These are phyloP conservation scores for Syzygium grande DNA, from an alignment of 345 rosid genomes.

Conservation along the genomic window DNA sequence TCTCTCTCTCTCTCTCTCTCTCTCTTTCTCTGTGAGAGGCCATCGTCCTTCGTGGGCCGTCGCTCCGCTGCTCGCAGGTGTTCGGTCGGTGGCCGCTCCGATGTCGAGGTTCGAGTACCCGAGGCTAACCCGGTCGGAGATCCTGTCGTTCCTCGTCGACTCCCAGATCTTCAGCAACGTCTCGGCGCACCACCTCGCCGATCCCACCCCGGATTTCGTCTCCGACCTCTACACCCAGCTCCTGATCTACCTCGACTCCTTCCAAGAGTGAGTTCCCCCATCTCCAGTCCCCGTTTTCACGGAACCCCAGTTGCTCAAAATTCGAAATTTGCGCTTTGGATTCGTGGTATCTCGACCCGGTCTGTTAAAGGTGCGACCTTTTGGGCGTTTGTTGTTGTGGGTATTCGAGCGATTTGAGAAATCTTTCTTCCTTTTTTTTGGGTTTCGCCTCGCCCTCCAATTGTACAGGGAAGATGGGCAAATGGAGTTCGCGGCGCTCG, in stretches of 20 bases:
- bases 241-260: slow-evolving; percentile 55
- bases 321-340: neutral
- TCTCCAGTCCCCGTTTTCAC: neutral
- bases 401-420: neutral
- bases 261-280: slow-evolving; percentile 38
- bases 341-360: neutral
- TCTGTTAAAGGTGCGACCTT: neutral
- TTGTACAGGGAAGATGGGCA: slow-evolving; percentile 71
- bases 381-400: neutral
- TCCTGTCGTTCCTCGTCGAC: slow-evolving; percentile 44
- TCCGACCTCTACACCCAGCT: slow-evolving; percentile 57
- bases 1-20: neutral
- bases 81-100: neutral
- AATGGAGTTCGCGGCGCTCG: slow-evolving; percentile 67
- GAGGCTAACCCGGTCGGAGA: slow-evolving; percentile 47
- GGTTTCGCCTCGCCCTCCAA: neutral
- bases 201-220: slow-evolving; percentile 46
- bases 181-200: slow-evolving; percentile 42
- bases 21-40: neutral
- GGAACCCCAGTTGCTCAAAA: neutral
- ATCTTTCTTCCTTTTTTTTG: neutral
- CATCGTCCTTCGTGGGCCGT: neutral
- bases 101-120: slow-evolving; percentile 82
- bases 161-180: slow-evolving; percentile 50
- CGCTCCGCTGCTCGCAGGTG: neutral